These are phyloP conservation scores for Chytriomyces sp. DNA, from an alignment of 192 early-diverging fungal genomes.

Conservation along the genomic window DNA sequence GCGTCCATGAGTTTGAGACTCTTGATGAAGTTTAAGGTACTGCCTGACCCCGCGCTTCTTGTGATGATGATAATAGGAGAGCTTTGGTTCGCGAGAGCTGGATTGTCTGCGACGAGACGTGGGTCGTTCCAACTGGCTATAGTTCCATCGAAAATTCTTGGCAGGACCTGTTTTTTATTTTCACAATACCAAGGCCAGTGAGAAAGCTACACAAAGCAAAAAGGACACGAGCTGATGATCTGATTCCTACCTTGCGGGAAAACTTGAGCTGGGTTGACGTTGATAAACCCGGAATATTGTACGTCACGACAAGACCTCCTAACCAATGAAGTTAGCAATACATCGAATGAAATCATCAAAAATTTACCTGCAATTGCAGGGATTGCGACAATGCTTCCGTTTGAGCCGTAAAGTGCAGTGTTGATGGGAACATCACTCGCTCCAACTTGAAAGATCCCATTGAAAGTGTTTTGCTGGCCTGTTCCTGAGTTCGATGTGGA, in stretches of 20 bases:
- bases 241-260: not conserved
- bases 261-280: constrained; percentile 8
- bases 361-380: constrained; percentile 5
- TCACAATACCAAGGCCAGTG: not conserved
- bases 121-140: constrained; percentile 15
- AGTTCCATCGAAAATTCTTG: constrained; percentile 18
- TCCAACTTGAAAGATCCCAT: not conserved
- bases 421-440: not conserved
- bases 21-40: not conserved
- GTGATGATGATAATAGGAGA: not conserved
- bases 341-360: too few relatives aligned
- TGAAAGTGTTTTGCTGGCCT: not conserved
- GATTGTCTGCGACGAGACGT: not conserved
- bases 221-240: not conserved
- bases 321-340: too few relatives aligned
- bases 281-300: constrained; percentile 5
- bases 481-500: not conserved
- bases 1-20: not conserved
- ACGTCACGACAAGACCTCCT: constrained; percentile 8
- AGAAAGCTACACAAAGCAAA: too few relatives aligned
- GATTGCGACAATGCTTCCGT: not conserved
- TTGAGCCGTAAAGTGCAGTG: not conserved
- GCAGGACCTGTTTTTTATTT: not conserved
- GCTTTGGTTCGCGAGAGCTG: not conserved
- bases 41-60: not conserved